Base-by-base conservation (phyloP, 2,329 filamentous ascomycete species). In the Claviceps pazoutovae region DNA sequence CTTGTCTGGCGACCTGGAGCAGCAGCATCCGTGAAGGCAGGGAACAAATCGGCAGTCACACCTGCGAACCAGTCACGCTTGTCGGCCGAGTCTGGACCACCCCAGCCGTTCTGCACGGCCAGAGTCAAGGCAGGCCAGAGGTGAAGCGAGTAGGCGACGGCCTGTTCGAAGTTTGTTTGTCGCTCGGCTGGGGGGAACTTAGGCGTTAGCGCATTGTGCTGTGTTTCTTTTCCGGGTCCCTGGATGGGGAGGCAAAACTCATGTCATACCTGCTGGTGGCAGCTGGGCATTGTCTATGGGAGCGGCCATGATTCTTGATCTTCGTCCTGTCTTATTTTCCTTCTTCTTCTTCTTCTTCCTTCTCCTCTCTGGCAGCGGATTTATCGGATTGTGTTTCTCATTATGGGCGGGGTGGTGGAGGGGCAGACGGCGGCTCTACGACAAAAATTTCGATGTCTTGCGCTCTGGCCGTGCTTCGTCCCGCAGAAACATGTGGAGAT, bases 41-140 rank as follows among this genome's bases (percentile, higher is more conserved):
- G 73, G 59, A 96, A 84, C 56, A 95, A 80, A 26, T 95, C 88
- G 54, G 83, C 84, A 50, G 97, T 76, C 44, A 86, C 86, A 56
- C 89, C 90, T 49, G 87, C 91, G 62, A 98, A 87, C 91, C 90
- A 97, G 75, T 95, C 91, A 62, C 91, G 86, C 73, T 97, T 97
- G 68, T 94, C 88, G 55, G 75, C 68, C 21, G 82, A 84, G 62
- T 88, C 82, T 42, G 87, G 81, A 2, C 91, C 93, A 61, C 91
- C 93, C 85, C 90, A 95, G 69, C 81, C 76, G 66, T 88, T 88
- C 65, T 86, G 79, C 45, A 96, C 87, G 46, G 93, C 88, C 63
- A 95, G 82, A 48, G 84, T 85, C 51, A 98, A 83, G 36, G 88
- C 84, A 7, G 86, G 83, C 93, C 93, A 98, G 63, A 86, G 79